These are phyloP conservation scores for Podaxis pistillaris DNA, from an alignment of 768 basidiomycete species.

Conservation along the genomic window DNA sequence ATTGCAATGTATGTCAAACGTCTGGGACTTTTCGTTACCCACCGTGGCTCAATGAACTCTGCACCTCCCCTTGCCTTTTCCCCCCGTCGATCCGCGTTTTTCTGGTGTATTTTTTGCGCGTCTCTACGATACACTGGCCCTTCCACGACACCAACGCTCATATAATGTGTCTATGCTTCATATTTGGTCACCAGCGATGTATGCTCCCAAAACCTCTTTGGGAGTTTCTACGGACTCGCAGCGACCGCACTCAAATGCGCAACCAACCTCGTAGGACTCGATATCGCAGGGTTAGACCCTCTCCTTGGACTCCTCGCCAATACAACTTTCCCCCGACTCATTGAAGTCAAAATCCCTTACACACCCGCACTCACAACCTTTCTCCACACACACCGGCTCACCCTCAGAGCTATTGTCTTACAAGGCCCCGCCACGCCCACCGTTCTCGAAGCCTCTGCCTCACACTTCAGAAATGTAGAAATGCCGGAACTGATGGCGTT, in stretches of 20 bases:
- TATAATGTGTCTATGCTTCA: background rate
- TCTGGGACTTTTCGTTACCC: background rate
- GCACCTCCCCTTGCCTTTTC: background rate
- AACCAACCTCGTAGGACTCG: slow-evolving; percentile 12
- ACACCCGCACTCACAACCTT: slow-evolving; percentile 11
- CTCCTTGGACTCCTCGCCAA: slow-evolving; percentile 11
- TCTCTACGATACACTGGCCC: background rate
- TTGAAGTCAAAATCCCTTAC: slow-evolving; percentile 16
- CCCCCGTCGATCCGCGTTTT: background rate
- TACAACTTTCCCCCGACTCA: slow-evolving; percentile 9
- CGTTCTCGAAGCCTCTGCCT: background rate
- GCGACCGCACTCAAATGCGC: slow-evolving; percentile 11
- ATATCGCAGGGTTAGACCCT: slow-evolving; percentile 12
- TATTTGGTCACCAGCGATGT: slow-evolving; percentile 8
- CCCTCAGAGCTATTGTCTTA: slow-evolving; percentile 11
- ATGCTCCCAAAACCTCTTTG: background rate
- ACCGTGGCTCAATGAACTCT: background rate
- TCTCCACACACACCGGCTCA: slow-evolving; percentile 7
- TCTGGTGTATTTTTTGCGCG: background rate
- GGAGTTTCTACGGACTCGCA: slow-evolving; percentile 15
- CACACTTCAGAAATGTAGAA: background rate
- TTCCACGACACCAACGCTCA: background rate
- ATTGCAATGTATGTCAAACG: slow-evolving; percentile 7
- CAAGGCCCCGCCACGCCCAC: slow-evolving; percentile 8
- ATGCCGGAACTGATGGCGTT: slow-evolving; percentile 14